Evolutionary conservation across 129 eudicot species (phyloP), one percentile per base, ranked within the genome.

Genomic region (Heracleum sosnowskyi): DNA sequence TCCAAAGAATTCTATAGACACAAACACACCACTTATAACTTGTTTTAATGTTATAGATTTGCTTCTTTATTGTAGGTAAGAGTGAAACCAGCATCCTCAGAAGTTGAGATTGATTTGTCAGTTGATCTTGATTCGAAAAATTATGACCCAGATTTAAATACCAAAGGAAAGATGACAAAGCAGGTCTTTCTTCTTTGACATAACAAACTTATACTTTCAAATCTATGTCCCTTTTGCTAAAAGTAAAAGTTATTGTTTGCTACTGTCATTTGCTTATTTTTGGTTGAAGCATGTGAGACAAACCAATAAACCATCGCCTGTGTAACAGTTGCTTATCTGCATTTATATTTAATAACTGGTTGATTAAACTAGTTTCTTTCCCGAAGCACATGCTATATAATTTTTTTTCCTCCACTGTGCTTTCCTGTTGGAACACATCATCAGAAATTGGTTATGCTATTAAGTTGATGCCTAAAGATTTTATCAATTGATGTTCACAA

Each of bases 51-150:
- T 28, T 28, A 18, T 20, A 16, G 42, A n/a, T 24, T 68, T 34
- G 33, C 24, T 75, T 81, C 33, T 79, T 81, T 3, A 73, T 44
- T 85, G 57, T 62, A 95, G 98, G 98, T 95, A 47, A 83, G 92
- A 80, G 84, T 95, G 90, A 95, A 83, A 62, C 89, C 88, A 17
- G 72, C 18, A 49, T 90, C 85, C 69, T 77, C 84, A 26, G 98
- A 90, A 77, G 78, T 95, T 69, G 96, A 95, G 83, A 62, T 91
- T 69, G 97, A 91, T 85, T 77, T 91, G 87, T 69, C 90, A 12
- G 55, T 95, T 22, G 91, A 90, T 81, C 79, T 80, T 73, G 79
- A 87, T 79, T 91, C 96, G 24, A 78, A 85, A 75, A 89, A 95
- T 78, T 95, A 81, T 85, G 92, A 95, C 69, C 13, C 53, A 63